Base-by-base conservation (phyloP, 2,329 filamentous ascomycete species). In the Bisporella sp. region DNA sequence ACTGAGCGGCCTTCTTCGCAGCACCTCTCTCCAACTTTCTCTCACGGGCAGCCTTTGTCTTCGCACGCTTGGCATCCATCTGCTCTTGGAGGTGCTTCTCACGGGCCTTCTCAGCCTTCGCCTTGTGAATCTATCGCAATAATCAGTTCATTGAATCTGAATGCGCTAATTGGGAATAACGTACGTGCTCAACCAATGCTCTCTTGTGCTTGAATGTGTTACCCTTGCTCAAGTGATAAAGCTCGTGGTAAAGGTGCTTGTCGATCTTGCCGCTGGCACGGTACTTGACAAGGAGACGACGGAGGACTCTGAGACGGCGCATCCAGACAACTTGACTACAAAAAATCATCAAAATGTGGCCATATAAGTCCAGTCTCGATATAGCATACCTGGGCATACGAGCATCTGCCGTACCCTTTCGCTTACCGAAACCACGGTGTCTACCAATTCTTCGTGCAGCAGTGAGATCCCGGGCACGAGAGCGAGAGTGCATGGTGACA, bases 131-230 rank as follows among this genome's bases (percentile, higher is more conserved):
- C 93, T 99, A 42, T 43, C 1, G 28, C 37, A 49, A 43, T 53
- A 57, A 59, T 65, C 62, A 60, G 61, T 43, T 9, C n/a, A 4
- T 30, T 11, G 6, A 5, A 32, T 30, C 6, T 8, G 8, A 39
- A 44, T 13, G 31, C 11, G 2, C 46, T 12, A 9, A 7, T 5
- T n/a, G 9, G 28, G 9, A 31, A 13, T n/a, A 68, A 89, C 93
- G 71, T 95, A 99, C 93, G 82, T 99, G 93, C 85, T 99, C 93
- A 73, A 99, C 90, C 69, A 99, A 86, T 71, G 91, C 93, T 78
- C 93, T 87, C 91, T 97, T 99, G 89, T 99, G 93, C 91, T 99
- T 99, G 88, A 99, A 99, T 75, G 93, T 92, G 87, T 99, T 99
- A 95, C 93, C 95, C 91, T 99, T 99, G 86, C 88, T 93, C 73